Base-by-base conservation (phyloP, 208 protist species). In the Jaenimonas drosophilae region DNA sequence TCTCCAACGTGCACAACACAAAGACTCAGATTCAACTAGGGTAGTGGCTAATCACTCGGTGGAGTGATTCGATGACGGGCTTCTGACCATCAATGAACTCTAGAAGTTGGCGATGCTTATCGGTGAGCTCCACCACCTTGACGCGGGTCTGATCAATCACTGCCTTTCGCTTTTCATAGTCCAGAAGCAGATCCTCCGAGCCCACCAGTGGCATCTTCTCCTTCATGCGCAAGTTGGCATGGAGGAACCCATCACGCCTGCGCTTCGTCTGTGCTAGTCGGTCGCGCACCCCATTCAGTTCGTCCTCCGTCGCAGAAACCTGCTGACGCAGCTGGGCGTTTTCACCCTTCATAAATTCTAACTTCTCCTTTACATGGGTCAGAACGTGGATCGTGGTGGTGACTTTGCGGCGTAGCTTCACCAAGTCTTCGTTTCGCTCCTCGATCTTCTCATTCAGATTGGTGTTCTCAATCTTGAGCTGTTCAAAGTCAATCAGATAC, bases 391-490 rank as follows among this genome's bases (percentile, higher is more conserved):
- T 96, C 2, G 96, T 98, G 19, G 80, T 96, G 2, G 82, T 96
- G 5, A 94, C 83, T 62, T 98, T 98, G 24, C 86, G 89, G 29
- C 85, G 74, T 39, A 98, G 76, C 68, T 97, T 97, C 44, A 96
- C 75, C 17, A 99, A 66, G 57, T 98, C 97, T 52, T 99, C 96
- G 59, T 96, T 98, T 28, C 97, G 79, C 77, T 99, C 97, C 57
- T 98, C 96, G 52, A 99, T 98, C 64, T 98, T 98, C 53, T 99
- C 97, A 54, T 94, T 97, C 3, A 98, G 83, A 40, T 95, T 98
- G 9, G 96, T 96, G 62, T 99, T 99, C 57, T 99, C 97, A 38
- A 99, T 98, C 59, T 99, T 99, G 7, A 99, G 77, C 76, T 99
- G 97, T 69, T 99, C 97, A 74, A 98, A 99, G 74, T 99, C 97